Percentiles rank a stretch among this genome's conserved stretches.
Conservation (phyloP, 2,329 filamentous ascomycete genomes). For the Trichothecium sympodiale region DNA sequence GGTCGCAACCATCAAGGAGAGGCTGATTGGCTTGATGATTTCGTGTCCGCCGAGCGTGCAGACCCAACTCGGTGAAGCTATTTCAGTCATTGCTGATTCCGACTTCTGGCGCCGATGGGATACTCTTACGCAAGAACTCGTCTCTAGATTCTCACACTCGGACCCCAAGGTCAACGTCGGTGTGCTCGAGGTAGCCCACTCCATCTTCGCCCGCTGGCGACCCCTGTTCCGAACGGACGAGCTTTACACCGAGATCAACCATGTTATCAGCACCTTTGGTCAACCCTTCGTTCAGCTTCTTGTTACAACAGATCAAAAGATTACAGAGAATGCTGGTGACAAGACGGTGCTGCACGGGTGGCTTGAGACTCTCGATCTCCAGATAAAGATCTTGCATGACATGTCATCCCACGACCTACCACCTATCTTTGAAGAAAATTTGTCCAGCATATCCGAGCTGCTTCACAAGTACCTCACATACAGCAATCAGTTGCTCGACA, state of each 20-base stretch:
- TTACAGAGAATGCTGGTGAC: conserved; percentile 67
- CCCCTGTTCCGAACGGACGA: conserved; percentile 89
- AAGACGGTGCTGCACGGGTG: conserved; percentile 63
- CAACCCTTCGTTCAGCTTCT: conserved; percentile 73
- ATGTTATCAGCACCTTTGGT: conserved; percentile 80
- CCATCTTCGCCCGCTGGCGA: conserved; percentile 93
- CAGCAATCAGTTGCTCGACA: conserved; percentile 70
- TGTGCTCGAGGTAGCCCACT: conserved; percentile 93
- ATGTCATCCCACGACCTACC: conserved; percentile 95
- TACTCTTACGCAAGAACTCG: conserved; percentile 85
- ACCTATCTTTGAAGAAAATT: conserved; percentile 85
- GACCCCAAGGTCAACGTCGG: conserved; percentile 84
- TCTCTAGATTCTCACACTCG: conserved; percentile 70
- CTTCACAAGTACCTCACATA: conserved; percentile 91
- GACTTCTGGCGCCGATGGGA: conserved; percentile 97
- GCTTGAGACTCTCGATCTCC: conserved; percentile 76
- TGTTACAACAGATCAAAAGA: conserved; percentile 60
- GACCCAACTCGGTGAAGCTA: conserved; percentile 88
- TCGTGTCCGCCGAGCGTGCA: conserved; percentile 79
- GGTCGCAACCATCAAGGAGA: conserved; percentile 82
- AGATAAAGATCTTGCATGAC: conserved; percentile 90
- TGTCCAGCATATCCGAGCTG: conserved; percentile 63
- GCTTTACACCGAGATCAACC: conserved; percentile 90
- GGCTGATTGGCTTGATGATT: conserved; percentile 95
- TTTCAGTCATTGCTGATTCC: conserved; percentile 94